These are phyloP conservation scores for Penicillium maclennaniae DNA, from an alignment of 495 filamentous ascomycete genomes.

Conservation along the genomic window DNA sequence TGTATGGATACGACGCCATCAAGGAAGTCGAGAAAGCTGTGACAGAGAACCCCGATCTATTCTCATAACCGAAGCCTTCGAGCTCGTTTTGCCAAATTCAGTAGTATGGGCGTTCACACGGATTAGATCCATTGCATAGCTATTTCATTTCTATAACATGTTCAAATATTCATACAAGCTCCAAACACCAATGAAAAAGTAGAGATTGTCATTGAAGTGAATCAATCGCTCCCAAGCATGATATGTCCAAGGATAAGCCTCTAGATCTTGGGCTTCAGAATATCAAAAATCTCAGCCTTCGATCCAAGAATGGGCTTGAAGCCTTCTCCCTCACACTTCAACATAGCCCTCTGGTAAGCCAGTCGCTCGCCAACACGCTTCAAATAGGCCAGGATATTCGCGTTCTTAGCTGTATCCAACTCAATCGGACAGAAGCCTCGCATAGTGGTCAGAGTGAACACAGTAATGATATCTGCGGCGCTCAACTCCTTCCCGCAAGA, in stretches of 20 bases:
- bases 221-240: not conserved
- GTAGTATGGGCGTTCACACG: not conserved
- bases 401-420: slow-evolving; percentile 23
- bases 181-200: not conserved
- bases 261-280: slow-evolving; percentile 3
- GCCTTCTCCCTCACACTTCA: slow-evolving; percentile 33
- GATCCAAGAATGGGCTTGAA: slow-evolving; percentile 19
- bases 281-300: slow-evolving; percentile 10
- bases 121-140: not conserved
- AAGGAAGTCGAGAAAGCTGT: slow-evolving; percentile 53
- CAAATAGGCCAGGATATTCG: slow-evolving; percentile 24
- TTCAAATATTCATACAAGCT: not conserved
- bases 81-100: slow-evolving; percentile 4
- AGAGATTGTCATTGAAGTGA: not conserved
- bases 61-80: slow-evolving; percentile 5
- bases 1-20: slow-evolving; percentile 62
- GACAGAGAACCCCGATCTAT: slow-evolving; percentile 28
- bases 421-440: slow-evolving; percentile 45
- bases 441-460: slow-evolving; percentile 54
- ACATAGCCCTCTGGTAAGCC: slow-evolving; percentile 29
- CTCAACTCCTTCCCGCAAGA: slow-evolving; percentile 60
- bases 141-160: not conserved
- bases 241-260: not conserved
- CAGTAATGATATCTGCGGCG: slow-evolving; percentile 57
- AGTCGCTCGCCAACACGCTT: slow-evolving; percentile 22